Base-by-base conservation (phyloP, 1,284 basidiomycete genomes). In the Leucoagaricus sp. region DNA sequence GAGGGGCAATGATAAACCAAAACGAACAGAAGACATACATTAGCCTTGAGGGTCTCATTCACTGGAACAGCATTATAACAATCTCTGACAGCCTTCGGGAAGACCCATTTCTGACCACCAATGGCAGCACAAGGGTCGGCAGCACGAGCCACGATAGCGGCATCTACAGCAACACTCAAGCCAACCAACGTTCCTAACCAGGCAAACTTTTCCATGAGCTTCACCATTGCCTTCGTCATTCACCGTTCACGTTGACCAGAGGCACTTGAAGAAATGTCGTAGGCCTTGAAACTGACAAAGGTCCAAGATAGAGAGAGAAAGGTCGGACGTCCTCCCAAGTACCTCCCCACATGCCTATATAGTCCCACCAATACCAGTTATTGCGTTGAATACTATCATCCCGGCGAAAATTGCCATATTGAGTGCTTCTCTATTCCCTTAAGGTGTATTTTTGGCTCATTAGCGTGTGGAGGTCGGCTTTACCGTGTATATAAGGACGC, bases 61-160 rank as follows among this genome's bases (percentile, higher is more conserved):
- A 76, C 72, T 31, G 65, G 64, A 58, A 74, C 67, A 2, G 75
- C 75, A 9, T 63, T 67, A 60, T 68, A 75, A 57, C 76, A 78
- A 25, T 73, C 74, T 47, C 76, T 66, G 21, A 74, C 69, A 38
- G 73, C 73, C 54, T 63, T 64, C 2, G 76, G 76, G 29, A 71
- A 62, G 33, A 75, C 75, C 75, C 76, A 77, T 63, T 73, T 75
- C 64, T 76, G 62, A 1, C 74, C 75, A 42, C 65, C 73, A 53
- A 77, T 73, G 15, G 58, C 63, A 50, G 72, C 71, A 61, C 75
- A 78, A 21, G 74, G 73, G 58, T 77, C 74, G 3, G n/a, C 21
- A 21, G 49, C 55, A 1, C 49, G 49, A 40, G 55, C 15, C 29
- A 51, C 9, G 21, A 31, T 28, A 2, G 42, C 51, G 19, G 48